Conservation (phyloP, 192 early-diverging fungal species). For the Entomortierella lignicola region DNA sequence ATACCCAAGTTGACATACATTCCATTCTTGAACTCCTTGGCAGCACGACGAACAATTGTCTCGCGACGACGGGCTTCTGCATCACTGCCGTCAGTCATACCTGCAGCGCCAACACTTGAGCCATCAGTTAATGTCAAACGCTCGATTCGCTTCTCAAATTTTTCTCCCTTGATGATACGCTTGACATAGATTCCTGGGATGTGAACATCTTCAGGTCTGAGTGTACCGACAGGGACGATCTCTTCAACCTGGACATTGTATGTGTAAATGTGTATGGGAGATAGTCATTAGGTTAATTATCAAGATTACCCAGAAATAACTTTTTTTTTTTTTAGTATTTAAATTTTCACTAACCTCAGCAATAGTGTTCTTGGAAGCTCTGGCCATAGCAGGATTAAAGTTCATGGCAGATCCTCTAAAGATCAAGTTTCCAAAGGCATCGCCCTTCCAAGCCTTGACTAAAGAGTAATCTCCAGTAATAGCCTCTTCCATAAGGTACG, state of each 20-base stretch:
- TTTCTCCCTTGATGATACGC: slow-evolving; percentile 75
- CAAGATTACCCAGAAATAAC: too few species aligned
- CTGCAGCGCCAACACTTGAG: slow-evolving; percentile 31
- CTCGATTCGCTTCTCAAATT: slow-evolving; percentile 81
- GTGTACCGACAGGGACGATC: slow-evolving; percentile 75
- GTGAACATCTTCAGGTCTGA: slow-evolving; percentile 79
- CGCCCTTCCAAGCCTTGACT: slow-evolving; percentile 90
- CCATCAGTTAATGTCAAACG: slow-evolving; percentile 66
- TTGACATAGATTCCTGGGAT: slow-evolving; percentile 80
- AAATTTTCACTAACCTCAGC: slow-evolving; percentile 60
- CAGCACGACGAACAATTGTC: slow-evolving; percentile 79
- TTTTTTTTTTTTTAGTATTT: too few species aligned
- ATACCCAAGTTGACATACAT: slow-evolving; percentile 83
- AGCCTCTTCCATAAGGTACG: slow-evolving; percentile 83
- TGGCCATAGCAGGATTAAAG: slow-evolving; percentile 84
- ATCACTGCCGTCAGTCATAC: slow-evolving; percentile 43
- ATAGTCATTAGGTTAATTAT: too few species aligned
- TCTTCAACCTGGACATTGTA: slow-evolving; percentile 67
- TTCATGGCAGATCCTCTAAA: slow-evolving; percentile 80
- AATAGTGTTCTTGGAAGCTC: slow-evolving; percentile 78
- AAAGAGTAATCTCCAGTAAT: slow-evolving; percentile 80
- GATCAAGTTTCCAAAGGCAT: slow-evolving; percentile 79
- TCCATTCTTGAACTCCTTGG: slow-evolving; percentile 81
- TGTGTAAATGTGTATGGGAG: too few species aligned
- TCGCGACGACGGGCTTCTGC: slow-evolving; percentile 62